Evolutionary conservation across 31 red algal species (phyloP).

Genomic region (Bonnemaisonia californica): DNA sequence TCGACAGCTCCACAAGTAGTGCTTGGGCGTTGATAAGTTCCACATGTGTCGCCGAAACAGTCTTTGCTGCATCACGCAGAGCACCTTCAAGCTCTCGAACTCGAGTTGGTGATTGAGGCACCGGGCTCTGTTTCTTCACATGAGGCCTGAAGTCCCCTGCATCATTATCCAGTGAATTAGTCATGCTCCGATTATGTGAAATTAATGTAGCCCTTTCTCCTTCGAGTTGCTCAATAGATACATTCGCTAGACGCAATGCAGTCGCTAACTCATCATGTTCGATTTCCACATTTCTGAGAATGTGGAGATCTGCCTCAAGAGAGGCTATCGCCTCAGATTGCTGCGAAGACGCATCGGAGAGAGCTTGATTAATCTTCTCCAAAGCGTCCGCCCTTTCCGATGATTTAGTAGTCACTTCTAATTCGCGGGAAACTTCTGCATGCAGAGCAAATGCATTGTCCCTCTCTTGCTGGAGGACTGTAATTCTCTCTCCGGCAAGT

Average conservation of each 20-base stretch:
- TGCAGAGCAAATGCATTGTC: neutral
- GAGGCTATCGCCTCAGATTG: neutral
- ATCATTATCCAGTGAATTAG: neutral
- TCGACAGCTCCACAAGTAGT: slow-evolving; percentile 57
- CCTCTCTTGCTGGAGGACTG: neutral
- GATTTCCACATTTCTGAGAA: neutral
- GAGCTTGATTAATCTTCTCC: no score
- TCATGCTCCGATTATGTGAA: neutral
- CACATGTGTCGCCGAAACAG: slow-evolving; percentile 40
- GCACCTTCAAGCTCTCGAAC: slow-evolving; percentile 52
- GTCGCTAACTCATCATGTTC: neutral
- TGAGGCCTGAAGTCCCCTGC: neutral
- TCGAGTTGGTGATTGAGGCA: neutral
- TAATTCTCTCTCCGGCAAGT: neutral
- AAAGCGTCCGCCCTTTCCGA: no score
- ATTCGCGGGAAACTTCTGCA: neutral
- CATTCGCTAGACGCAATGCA: neutral
- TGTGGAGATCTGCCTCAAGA: neutral
- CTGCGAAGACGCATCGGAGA: neutral
- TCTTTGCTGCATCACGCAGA: slow-evolving; percentile 58
- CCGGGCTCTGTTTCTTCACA: neutral
- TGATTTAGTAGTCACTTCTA: no score
- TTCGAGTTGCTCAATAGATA: neutral
- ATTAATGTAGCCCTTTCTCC: neutral
- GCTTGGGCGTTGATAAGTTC: slow-evolving; percentile 51